phyloP scores from a whole-genome alignment of 2,329 filamentous ascomycete species.

The Fusarium nelsonii region DNA sequence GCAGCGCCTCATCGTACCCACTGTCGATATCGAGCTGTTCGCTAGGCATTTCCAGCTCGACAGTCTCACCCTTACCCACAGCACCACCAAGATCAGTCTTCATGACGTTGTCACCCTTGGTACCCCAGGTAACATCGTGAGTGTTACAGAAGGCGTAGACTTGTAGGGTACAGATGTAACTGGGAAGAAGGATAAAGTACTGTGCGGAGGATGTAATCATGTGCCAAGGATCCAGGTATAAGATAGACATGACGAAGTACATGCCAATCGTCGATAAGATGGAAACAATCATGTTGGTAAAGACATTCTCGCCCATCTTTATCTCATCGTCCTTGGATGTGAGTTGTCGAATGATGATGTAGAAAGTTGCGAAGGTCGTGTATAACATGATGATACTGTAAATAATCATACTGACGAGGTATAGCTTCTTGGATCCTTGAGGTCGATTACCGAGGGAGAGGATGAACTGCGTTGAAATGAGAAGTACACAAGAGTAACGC shows the following conservation, averaged over 20 bases:
- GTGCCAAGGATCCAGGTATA: conserved; percentile 99
- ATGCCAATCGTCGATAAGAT: conserved; percentile 90
- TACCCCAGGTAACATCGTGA: conserved; percentile 43
- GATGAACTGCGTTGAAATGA: conserved; percentile 96
- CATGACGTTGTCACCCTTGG: conserved; percentile 90
- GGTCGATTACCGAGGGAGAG: conserved; percentile 95
- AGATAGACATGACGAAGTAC: conserved; percentile 95
- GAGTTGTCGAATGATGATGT: conserved; percentile 89
- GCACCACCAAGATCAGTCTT: conserved; percentile 93
- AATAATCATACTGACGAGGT: conserved; percentile 87
- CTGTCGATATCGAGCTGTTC: conserved; percentile 99
- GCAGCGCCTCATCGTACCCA: conserved; percentile 95
- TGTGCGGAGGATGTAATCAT: conserved; percentile 93
- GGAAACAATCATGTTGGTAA: conserved; percentile 94
- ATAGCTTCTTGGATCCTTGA: conserved; percentile 92
- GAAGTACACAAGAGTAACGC: conserved; percentile 84
- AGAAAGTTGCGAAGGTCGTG: conserved; percentile 89
- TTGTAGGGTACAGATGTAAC: conserved; percentile 96
- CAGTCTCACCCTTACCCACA: conserved; percentile 80
- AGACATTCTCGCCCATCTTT: conserved; percentile 83
- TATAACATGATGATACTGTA: conserved; percentile 96
- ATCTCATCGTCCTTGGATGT: conserved; percentile 61
- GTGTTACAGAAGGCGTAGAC: conserved; percentile 87
- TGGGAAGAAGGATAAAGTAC: conserved; percentile 92
- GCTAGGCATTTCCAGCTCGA: conserved; percentile 96